phyloP scores from a whole-genome alignment of 176 grass and related monocot genomes.

The Avena atlantica region DNA sequence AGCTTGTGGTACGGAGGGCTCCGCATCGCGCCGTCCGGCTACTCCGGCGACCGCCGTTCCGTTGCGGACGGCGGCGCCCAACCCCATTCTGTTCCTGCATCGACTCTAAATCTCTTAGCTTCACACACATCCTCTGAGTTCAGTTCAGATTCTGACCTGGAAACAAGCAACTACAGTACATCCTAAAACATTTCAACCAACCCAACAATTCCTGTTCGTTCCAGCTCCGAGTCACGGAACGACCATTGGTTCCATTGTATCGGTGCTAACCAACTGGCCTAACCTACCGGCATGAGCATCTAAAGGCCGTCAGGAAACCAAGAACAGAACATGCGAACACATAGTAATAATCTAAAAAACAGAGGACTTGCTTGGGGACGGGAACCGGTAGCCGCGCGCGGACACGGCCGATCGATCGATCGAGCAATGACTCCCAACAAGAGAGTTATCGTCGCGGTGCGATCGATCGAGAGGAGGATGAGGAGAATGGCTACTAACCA shows the following conservation, averaged over 20 bases:
- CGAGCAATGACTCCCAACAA: constrained; percentile 1
- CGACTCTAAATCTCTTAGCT: too few relatives aligned
- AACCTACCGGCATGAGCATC: too few relatives aligned
- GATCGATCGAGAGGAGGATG: constrained; percentile 2
- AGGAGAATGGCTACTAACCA: background rate
- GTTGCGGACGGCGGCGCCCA: too few relatives aligned
- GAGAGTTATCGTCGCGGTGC: background rate
- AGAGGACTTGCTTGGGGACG: background rate
- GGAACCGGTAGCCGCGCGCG: background rate
- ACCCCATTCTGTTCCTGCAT: background rate
- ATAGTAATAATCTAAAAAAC: background rate
- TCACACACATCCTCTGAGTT: background rate
- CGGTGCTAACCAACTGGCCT: background rate
- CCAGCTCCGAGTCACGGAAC: background rate
- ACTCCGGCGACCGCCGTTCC: background rate
- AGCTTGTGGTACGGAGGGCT: background rate
- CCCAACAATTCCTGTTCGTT: background rate
- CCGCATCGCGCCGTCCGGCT: background rate
- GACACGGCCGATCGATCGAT: constrained; percentile 30
- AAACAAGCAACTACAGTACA: background rate
- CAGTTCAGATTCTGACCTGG: background rate
- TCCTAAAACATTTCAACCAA: background rate
- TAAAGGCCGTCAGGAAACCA: background rate
- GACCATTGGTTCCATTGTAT: background rate
- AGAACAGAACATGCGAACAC: background rate